Conservation (phyloP, 345 rosid genomes). For the Heritiera littoralis region DNA sequence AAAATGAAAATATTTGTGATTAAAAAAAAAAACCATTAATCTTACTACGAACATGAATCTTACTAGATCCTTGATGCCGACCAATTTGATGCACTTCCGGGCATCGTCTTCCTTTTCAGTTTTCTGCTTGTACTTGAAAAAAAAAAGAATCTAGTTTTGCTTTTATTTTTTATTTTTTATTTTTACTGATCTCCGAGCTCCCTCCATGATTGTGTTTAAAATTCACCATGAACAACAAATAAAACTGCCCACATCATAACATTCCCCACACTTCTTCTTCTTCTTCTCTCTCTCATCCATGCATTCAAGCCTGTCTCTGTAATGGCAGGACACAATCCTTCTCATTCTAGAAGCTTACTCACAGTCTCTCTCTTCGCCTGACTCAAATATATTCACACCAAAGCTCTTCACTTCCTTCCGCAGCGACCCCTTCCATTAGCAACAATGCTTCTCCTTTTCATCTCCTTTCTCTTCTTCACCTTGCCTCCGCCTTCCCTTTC, state of each 20-base stretch:
- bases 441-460: slow-evolving; percentile 30
- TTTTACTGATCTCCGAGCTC: not conserved
- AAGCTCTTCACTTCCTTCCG: not conserved
- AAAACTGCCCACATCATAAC: slow-evolving; percentile 1
- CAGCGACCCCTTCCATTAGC: not conserved
- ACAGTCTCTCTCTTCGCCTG: slow-evolving; percentile 11
- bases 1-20: too few species aligned
- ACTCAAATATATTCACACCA: slow-evolving; percentile 13
- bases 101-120: not conserved
- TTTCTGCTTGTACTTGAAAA: too few species aligned
- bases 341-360: not conserved
- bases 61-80: too few species aligned
- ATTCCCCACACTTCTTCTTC: not conserved
- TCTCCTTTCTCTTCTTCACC: slow-evolving; percentile 25
- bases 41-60: too few species aligned
- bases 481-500: slow-evolving; percentile 27
- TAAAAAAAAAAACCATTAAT: too few species aligned
- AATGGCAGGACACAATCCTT: slow-evolving; percentile 1
- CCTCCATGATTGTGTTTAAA: slow-evolving; percentile 11
- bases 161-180: not conserved
- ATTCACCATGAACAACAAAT: slow-evolving; percentile 4
- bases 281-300: slow-evolving; percentile 5
- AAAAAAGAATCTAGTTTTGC: not conserved
- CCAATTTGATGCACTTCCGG: too few species aligned
- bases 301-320: not conserved